Evolutionary conservation across 1,284 basidiomycete species (phyloP).

Genomic region (Athelia sp.): DNA sequence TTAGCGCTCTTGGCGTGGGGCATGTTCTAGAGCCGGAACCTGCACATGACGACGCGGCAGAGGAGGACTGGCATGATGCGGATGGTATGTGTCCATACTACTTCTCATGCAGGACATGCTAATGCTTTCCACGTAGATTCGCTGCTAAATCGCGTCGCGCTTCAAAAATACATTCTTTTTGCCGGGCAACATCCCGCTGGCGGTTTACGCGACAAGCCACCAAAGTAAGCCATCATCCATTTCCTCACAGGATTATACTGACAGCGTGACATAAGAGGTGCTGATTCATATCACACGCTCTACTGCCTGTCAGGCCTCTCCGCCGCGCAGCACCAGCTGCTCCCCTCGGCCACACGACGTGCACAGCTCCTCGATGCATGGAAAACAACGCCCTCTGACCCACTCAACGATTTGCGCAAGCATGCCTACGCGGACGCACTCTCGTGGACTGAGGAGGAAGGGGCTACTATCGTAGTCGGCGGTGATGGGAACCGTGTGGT

Average conservation of each 20-base stretch:
- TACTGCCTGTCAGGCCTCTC: slow-evolving; percentile 91
- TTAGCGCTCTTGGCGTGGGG: slow-evolving; percentile 63
- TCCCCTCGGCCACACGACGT: slow-evolving; percentile 40
- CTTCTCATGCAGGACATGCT: not conserved
- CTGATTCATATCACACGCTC: slow-evolving; percentile 89
- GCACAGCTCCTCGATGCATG: slow-evolving; percentile 40
- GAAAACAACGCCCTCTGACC: slow-evolving; percentile 18
- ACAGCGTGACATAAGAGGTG: slow-evolving; percentile 40
- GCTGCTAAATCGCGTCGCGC: slow-evolving; percentile 54
- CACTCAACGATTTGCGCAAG: slow-evolving; percentile 37
- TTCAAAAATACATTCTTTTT: slow-evolving; percentile 86
- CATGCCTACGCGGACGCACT: slow-evolving; percentile 55
- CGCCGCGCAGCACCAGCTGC: slow-evolving; percentile 75
- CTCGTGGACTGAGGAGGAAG: slow-evolving; percentile 76
- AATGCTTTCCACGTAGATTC: slow-evolving; percentile 35
- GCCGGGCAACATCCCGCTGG: slow-evolving; percentile 84
- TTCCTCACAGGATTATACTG: too few species aligned
- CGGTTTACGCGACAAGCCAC: slow-evolving; percentile 92
- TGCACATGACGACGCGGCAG: slow-evolving; percentile 16
- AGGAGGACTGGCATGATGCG: slow-evolving; percentile 53
- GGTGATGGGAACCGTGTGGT: slow-evolving; percentile 68
- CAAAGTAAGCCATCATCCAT: slow-evolving; percentile 54
- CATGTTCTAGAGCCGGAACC: slow-evolving; percentile 18
- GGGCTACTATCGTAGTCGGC: slow-evolving; percentile 58
- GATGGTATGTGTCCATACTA: slow-evolving; percentile 40